Evolutionary conservation across 2,329 filamentous ascomycete genomes (phyloP), one percentile per base, ranked within the genome.

Genomic region (Alternaria tenuissima): DNA sequence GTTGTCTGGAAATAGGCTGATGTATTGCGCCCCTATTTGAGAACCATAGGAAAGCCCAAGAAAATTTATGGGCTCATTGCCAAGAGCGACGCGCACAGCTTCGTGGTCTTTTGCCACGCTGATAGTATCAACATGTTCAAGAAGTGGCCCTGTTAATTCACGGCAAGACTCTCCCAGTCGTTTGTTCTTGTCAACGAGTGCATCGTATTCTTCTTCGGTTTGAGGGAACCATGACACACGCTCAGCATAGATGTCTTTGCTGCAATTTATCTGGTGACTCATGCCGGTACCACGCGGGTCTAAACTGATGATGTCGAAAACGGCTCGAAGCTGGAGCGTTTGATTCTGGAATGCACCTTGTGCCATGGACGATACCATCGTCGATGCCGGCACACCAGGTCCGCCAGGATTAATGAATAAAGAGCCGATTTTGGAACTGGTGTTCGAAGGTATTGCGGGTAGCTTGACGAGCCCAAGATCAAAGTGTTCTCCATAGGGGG

Each of bases 11-110:
- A 77, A 84, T 2, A 83, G 72, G 58, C 79, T 70, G 1, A 81
- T 81, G 62, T 83, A 84, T 39, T 78, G 75, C 7, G 75, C 72
- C 22, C 80, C 82, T 16, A 84, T 70, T 62, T 81, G 78, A 1
- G 79, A 79, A 6, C 82, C 82, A 65, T 85, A 84, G 2, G 81
- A 83, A 14, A 80, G 63, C 7, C 81, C 82, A 1, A 83, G 57
- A 41, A 71, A 81, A 56, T 78, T 80, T 36, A 81, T 55, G 74
- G 76, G 56, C n/a, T 76, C 73, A 12, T 76, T 73, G 4, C 74
- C 71, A 5, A 82, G 66, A 3, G 46, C 73, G 55, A 42, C 78
- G 53, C 30, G 76, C 5, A 80, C 65, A 18, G 76, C 74, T 42
- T 79, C 78, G 26, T 79, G 68, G 52, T 81, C 78, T 51, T 76